A percentile compares a stretch with the other conserved stretches of the same genome.
These are phyloP conservation scores for Rhizopogon sp. DNA, from an alignment of 768 basidiomycete genomes.

Conservation along the genomic window DNA sequence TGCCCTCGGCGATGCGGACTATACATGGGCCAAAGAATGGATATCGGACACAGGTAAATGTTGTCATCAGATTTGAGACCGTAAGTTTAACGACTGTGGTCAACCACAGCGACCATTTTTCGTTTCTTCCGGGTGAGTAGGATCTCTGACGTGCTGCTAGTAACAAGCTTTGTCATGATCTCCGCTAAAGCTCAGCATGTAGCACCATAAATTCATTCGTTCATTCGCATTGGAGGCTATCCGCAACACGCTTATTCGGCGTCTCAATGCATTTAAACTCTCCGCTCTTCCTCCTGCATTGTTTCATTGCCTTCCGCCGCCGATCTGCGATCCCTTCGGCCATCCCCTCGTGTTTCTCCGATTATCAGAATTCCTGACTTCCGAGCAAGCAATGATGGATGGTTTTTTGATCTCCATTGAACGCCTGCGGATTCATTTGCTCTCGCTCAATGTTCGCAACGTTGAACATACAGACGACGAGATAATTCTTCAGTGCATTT, in stretches of 20 bases:
- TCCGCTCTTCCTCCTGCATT: slow-evolving; percentile 22
- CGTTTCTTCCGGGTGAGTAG: slow-evolving; percentile 56
- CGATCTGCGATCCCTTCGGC: slow-evolving; percentile 54
- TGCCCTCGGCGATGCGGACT: slow-evolving; percentile 39
- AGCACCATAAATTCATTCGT: slow-evolving; percentile 66
- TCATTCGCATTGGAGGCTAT: slow-evolving; percentile 60
- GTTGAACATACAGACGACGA: slow-evolving; percentile 10
- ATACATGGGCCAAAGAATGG: slow-evolving; percentile 56
- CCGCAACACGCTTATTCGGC: slow-evolving; percentile 53
- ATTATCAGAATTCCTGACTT: slow-evolving; percentile 36
- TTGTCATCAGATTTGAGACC: background rate
- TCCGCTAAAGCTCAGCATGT: slow-evolving; percentile 4
- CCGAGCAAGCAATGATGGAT: slow-evolving; percentile 34
- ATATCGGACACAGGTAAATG: slow-evolving; percentile 59
- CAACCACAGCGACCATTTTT: slow-evolving; percentile 43
- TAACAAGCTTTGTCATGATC: background rate
- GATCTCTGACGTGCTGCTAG: background rate
- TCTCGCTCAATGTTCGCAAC: slow-evolving; percentile 36
- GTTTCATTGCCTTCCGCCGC: slow-evolving; percentile 51
- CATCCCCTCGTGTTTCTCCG: slow-evolving; percentile 60
- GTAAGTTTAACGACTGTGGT: background rate
- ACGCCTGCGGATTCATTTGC: slow-evolving; percentile 51
- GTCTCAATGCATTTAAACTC: slow-evolving; percentile 32
- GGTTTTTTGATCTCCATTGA: slow-evolving; percentile 50
- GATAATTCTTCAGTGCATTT: slow-evolving; percentile 60